phyloP scores from a whole-genome alignment of 208 protist genomes.

The Acanthamoeba rhysodes region DNA sequence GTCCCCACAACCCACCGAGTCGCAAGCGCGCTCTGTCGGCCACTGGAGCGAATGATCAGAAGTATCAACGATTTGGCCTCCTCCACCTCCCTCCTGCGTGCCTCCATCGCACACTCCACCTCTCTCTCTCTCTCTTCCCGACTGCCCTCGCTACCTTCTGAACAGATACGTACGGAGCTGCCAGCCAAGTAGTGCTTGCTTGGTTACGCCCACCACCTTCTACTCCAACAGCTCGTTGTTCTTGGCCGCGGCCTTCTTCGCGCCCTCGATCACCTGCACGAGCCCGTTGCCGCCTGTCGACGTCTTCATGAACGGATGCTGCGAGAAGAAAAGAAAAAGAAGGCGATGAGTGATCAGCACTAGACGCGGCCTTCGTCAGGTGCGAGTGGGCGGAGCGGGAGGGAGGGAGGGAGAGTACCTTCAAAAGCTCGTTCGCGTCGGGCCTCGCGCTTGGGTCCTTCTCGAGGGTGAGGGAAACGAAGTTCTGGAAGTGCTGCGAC shows the following conservation, averaged over 20 bases:
- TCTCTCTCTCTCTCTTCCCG: background rate
- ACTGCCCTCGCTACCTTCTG: background rate
- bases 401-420: background rate
- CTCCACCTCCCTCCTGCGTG: background rate
- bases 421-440: constrained; percentile 38
- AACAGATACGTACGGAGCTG: background rate
- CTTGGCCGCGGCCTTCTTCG: constrained; percentile 48
- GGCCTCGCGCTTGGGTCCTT: constrained; percentile 58
- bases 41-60: too few relatives aligned
- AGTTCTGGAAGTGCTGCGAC: constrained; percentile 53
- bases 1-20: too few relatives aligned
- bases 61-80: background rate
- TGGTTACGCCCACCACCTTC: background rate
- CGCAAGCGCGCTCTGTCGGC: too few relatives aligned
- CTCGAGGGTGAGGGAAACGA: constrained; percentile 8
- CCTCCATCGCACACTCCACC: too few relatives aligned
- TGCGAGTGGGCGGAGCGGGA: background rate
- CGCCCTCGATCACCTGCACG: constrained; percentile 9
- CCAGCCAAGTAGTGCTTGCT: background rate
- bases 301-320: constrained; percentile 60
- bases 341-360: too few relatives aligned
- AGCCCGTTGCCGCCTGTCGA: constrained; percentile 16
- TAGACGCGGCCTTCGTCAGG: background rate
- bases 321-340: background rate
- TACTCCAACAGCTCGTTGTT: constrained; percentile 66